A percentile compares a stretch with the other conserved stretches of the same genome.
phyloP scores from a whole-genome alignment of 2,329 filamentous ascomycete species.

The Thielaviopsis punctulata region DNA sequence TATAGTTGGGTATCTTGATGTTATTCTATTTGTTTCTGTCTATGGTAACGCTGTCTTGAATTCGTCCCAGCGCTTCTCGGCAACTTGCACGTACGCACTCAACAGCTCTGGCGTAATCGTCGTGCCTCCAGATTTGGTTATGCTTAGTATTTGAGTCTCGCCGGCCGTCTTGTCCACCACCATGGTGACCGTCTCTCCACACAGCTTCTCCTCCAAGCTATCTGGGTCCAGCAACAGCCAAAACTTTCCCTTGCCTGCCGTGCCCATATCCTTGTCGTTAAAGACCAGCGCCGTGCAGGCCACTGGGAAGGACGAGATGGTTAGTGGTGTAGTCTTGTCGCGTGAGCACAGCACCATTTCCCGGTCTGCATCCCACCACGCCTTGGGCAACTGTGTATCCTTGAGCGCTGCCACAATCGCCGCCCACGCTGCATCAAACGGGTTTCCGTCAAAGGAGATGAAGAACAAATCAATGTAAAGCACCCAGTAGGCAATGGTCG shows the following conservation, averaged over 20 bases:
- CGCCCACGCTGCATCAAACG: constrained; percentile 82
- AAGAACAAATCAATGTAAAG: constrained; percentile 93
- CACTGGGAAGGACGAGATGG: constrained; percentile 50
- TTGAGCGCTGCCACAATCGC: constrained; percentile 64
- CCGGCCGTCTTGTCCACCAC: constrained; percentile 50
- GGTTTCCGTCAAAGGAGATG: constrained; percentile 79
- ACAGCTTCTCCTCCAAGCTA: constrained; percentile 71
- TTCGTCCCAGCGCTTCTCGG: constrained; percentile 13
- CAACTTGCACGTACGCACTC: constrained; percentile 11
- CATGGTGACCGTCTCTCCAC: constrained; percentile 65
- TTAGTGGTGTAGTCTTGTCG: constrained; percentile 36
- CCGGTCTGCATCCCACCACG: constrained; percentile 68
- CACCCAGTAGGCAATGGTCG: constrained; percentile 80
- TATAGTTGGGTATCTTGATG: not conserved
- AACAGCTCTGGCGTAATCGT: constrained; percentile 38
- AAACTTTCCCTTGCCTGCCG: constrained; percentile 24
- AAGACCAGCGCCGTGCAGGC: constrained; percentile 52
- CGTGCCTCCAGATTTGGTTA: not conserved
- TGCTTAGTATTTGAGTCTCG: constrained; percentile 24
- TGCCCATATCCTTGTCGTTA: constrained; percentile 14
- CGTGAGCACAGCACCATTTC: constrained; percentile 63
- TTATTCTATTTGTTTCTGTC: constrained; percentile 1
- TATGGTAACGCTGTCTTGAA: constrained; percentile 21
- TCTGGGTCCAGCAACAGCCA: constrained; percentile 86
- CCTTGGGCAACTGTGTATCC: constrained; percentile 59